Evolutionary conservation across 768 basidiomycete species (phyloP).

Genomic region (Hericium coralloides): DNA sequence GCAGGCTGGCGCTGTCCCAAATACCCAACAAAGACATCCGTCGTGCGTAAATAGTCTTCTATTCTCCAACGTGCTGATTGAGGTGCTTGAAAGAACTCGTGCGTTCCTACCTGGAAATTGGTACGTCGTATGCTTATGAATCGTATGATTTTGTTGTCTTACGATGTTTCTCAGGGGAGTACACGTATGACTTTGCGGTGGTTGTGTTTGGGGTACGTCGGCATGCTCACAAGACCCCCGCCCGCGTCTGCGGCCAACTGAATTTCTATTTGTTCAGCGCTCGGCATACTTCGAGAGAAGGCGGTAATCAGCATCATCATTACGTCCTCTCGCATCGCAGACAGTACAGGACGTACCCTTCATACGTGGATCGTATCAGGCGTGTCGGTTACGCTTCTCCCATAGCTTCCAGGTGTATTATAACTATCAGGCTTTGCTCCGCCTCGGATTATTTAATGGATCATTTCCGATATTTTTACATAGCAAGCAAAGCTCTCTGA

Average conservation of each 20-base stretch:
- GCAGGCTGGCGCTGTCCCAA: slow-evolving; percentile 61
- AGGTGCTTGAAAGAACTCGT: slow-evolving; percentile 46
- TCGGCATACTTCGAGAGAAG: slow-evolving; percentile 66
- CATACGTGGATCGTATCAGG: too few species aligned
- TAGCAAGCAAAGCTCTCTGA: not conserved
- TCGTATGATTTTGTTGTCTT: not conserved
- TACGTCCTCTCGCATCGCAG: too few species aligned
- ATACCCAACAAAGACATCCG: slow-evolving; percentile 87
- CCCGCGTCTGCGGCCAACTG: slow-evolving; percentile 7
- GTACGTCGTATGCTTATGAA: slow-evolving; percentile 30
- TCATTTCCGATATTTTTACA: not conserved
- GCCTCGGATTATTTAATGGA: not conserved
- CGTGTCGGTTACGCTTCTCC: too few species aligned
- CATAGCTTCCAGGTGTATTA: not conserved
- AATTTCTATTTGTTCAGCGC: slow-evolving; percentile 34
- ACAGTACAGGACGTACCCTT: too few species aligned
- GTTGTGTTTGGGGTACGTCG: slow-evolving; percentile 70
- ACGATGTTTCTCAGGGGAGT: slow-evolving; percentile 53
- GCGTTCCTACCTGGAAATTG: slow-evolving; percentile 71
- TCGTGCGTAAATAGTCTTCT: slow-evolving; percentile 40
- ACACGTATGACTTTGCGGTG: slow-evolving; percentile 78
- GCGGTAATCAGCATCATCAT: slow-evolving; percentile 14
- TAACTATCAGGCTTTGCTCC: not conserved
- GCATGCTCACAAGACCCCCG: slow-evolving; percentile 1
- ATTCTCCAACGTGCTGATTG: not conserved